Evolutionary conservation across 2,329 filamentous ascomycete genomes (phyloP), one percentile per base, ranked within the genome.

Genomic region (Hymenoscyphus fructigenus): DNA sequence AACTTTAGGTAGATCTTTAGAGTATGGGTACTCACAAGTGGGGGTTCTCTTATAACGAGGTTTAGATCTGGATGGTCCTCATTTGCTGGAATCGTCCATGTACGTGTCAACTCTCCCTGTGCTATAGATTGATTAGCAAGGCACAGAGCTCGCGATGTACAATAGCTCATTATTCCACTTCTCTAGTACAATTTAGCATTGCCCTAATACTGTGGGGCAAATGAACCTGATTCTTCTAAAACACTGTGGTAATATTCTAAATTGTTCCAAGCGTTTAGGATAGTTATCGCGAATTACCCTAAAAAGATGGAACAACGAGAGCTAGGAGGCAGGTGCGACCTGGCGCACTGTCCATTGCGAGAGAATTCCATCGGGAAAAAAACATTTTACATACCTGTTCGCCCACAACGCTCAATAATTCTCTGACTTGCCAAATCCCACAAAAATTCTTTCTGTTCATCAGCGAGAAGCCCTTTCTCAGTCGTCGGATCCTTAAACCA

Each of bases 361-460:
- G 36, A 5, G 36, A 38, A 17, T 5, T 38, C 3, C 36, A 38
- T 2, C 14, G 2, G 5, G 5, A 17, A 17, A 15, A 14, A 14
- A 12, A 4, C 36, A 38, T 38, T 38, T 15, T 1, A 61, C 78
- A 65, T 79, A 86, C 85, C 86, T 64, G 84, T 85, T 61, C 95
- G 85, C 1, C 95, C 95, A 67, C 93, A 96, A 17, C 94, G 85
- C 77, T 97, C 93, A 55, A 91, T 89, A 67, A 98, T 84, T 58
- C 94, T 84, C 66, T 85, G 84, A 70, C 92, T 93, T 1, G 94
- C 93, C 69, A 88, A 82, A 57, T 91, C 87, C 91, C 93, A 96
- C 15, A 96, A 78, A 5, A 78, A 73, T 74, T 94, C 91, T 72
- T 83, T 86, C 68, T 85, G 80, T 2, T 85, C 85, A 28, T 92